A percentile compares a stretch with the other conserved stretches of the same genome.
phyloP scores from a whole-genome alignment of 495 filamentous ascomycete species.

The Penicillium ucsense region DNA sequence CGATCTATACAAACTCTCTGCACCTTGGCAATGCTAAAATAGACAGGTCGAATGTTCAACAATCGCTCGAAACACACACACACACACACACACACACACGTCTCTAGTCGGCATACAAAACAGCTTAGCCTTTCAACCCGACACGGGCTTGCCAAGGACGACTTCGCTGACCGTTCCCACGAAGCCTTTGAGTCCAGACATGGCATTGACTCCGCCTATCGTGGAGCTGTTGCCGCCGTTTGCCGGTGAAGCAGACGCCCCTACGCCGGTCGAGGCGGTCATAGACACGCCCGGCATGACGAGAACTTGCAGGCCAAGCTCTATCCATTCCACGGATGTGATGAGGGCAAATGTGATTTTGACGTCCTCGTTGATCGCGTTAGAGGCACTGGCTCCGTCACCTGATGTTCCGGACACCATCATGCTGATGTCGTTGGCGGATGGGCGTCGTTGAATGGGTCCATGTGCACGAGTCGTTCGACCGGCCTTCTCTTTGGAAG shows the following conservation, averaged over 20 bases:
- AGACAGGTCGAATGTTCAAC: background rate
- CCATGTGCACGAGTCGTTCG: background rate
- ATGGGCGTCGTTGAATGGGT: constrained; percentile 2
- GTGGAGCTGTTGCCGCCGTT: background rate
- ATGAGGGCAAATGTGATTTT: constrained; percentile 69
- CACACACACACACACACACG: background rate
- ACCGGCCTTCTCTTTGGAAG: constrained; percentile 12
- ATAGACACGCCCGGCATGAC: constrained; percentile 56
- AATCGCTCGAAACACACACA: background rate
- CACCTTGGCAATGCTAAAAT: background rate
- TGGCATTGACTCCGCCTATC: background rate
- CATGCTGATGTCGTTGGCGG: constrained; percentile 16
- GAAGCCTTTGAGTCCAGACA: constrained; percentile 40
- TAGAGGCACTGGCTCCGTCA: constrained; percentile 9
- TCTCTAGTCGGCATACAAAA: background rate
- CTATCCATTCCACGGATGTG: constrained; percentile 74
- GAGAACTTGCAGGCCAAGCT: constrained; percentile 67
- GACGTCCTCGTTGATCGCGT: constrained; percentile 27
- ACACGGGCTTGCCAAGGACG: constrained; percentile 11
- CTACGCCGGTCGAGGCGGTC: constrained; percentile 20
- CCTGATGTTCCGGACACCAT: constrained; percentile 9
- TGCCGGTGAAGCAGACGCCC: constrained; percentile 14
- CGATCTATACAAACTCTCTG: too few species aligned
- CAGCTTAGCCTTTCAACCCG: background rate
- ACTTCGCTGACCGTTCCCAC: constrained; percentile 37